Evolutionary conservation across 768 basidiomycete species (phyloP).

Genomic region (Tulasnella sp.): DNA sequence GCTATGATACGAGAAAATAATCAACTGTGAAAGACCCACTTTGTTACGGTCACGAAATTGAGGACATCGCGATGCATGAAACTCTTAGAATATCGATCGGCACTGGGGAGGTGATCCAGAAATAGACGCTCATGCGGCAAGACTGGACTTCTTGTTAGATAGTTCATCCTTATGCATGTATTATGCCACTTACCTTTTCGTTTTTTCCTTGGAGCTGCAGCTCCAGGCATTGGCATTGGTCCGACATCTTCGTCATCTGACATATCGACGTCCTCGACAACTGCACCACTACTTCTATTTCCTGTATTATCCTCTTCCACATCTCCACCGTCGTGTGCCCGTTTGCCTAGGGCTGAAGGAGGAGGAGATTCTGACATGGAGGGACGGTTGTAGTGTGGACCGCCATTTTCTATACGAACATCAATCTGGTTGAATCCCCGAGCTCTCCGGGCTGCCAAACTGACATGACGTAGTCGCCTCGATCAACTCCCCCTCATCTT

Average conservation of each 20-base stretch:
- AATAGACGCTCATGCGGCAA: conserved; percentile 89
- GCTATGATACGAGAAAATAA: neutral
- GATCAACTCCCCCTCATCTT: no score
- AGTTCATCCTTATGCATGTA: conserved; percentile 19
- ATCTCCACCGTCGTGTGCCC: conserved; percentile 34
- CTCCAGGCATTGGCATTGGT: conserved; percentile 73
- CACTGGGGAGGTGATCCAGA: conserved; percentile 81
- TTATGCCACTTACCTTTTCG: conserved; percentile 52
- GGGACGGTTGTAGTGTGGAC: neutral
- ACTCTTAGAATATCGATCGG: conserved; percentile 91
- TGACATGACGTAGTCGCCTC: no score
- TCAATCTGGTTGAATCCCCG: no score
- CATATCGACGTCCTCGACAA: conserved; percentile 29
- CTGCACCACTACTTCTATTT: conserved; percentile 19
- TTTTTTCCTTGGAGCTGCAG: conserved; percentile 54
- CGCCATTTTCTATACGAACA: no score
- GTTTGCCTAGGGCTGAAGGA: conserved; percentile 49
- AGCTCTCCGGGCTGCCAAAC: no score
- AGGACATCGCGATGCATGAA: conserved; percentile 96
- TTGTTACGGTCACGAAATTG: conserved; percentile 82
- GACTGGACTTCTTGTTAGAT: conserved; percentile 38
- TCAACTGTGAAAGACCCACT: conserved; percentile 38
- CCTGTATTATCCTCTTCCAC: conserved; percentile 23
- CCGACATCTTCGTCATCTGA: conserved; percentile 71
- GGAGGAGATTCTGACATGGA: conserved; percentile 10